Base-by-base conservation (phyloP, 2,329 filamentous ascomycete species). In the Pseudogymnoascus sp. region DNA sequence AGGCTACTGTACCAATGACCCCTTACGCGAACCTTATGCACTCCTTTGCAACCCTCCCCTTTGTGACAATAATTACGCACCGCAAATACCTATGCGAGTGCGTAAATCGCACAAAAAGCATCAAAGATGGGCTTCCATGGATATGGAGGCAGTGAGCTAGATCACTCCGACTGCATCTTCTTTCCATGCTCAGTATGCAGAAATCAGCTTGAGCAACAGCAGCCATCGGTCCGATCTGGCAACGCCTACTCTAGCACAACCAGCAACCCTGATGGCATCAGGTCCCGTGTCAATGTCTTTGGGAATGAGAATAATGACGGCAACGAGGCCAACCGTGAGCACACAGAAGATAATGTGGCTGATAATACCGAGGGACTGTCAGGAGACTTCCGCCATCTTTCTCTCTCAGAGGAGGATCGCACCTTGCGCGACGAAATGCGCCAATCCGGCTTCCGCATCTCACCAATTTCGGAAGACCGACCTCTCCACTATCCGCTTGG, bases 91-190 rank as follows among this genome's bases (percentile, higher is more conserved):
- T 14, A 32, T 32, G 28, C 28, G 2, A 6, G 28, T 32, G 47
- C 9, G n/a, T 18, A 18, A 54, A 32, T 18, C 25, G 11, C n/a
- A 54, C 47, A 54, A 18, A 30, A 28, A 54, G 47, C n/a, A 18
- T 32, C 47, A 11, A 54, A 18, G n/a, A 54, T 54, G 47, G 47
- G 47, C n/a, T 54, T 54, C 47, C 47, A 54, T 12, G 47, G 47
- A 8, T 54, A 54, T 32, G 47, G 47, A 54, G 47, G 47, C 47
- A 54, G 47, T 18, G 47, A 54, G 7, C n/a, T 54, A 4, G 47
- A 54, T 32, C 47, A 54, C 47, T 54, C 28, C 12, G 47, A 32
- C 3, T 54, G 47, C n/a, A 7, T 18, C 4, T 18, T 12, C n/a
- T 54, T 8, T 32, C 47, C 47, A 6, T 32, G 47, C 47, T 54